Conservation (phyloP, 495 filamentous ascomycete species). For the Stereocaulon alpinum region DNA sequence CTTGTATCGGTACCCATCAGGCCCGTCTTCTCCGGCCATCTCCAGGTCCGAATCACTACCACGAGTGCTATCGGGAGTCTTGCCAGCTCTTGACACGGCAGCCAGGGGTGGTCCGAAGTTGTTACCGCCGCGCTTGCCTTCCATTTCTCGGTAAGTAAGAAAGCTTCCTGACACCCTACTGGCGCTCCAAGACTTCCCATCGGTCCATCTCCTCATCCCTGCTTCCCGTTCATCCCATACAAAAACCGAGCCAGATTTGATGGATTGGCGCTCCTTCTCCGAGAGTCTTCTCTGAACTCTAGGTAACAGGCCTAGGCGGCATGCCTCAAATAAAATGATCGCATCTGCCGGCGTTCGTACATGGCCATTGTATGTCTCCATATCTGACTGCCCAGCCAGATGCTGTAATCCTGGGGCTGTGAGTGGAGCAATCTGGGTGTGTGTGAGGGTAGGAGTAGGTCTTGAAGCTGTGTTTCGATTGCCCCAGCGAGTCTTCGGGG, state of each 20-base stretch:
- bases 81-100: slow-evolving; percentile 47
- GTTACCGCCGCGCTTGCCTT: slow-evolving; percentile 75
- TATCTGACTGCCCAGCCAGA: slow-evolving; percentile 29
- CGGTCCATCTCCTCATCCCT: slow-evolving; percentile 96
- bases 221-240: slow-evolving; percentile 99
- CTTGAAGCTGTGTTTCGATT: background rate
- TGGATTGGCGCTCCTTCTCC: slow-evolving; percentile 92
- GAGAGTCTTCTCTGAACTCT: slow-evolving; percentile 88
- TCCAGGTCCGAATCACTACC: slow-evolving; percentile 71
- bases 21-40: slow-evolving; percentile 66
- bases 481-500: background rate
- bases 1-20: slow-evolving; percentile 95
- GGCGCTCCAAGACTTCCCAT: slow-evolving; percentile 98
- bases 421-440: background rate
- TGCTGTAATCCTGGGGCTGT: slow-evolving; percentile 5
- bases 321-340: slow-evolving; percentile 95
- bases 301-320: slow-evolving; percentile 77
- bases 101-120: slow-evolving; percentile 44
- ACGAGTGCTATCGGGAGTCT: slow-evolving; percentile 69
- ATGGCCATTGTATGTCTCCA: slow-evolving; percentile 94
- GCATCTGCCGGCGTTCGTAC: slow-evolving; percentile 90
- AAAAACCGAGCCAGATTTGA: slow-evolving; percentile 91
- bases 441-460: background rate
- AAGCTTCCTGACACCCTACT: slow-evolving; percentile 97
- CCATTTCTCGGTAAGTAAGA: slow-evolving; percentile 96